phyloP scores from a whole-genome alignment of 768 basidiomycete species.

The Exidia glandulosa region DNA sequence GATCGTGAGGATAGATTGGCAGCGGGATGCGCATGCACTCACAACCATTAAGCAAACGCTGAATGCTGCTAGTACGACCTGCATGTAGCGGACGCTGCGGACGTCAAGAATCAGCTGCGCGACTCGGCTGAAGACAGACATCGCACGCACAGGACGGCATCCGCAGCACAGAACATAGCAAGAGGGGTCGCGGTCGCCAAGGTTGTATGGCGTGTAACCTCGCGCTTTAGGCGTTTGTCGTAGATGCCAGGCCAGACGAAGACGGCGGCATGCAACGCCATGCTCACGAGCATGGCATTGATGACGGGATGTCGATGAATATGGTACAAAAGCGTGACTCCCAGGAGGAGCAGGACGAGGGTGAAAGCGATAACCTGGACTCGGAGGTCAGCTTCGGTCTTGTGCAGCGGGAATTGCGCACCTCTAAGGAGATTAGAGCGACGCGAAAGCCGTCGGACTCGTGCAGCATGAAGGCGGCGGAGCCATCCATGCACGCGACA shows the following conservation, averaged over 20 bases:
- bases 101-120: not conserved
- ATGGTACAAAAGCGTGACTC: not conserved
- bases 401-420: not conserved
- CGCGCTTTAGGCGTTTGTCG: not conserved
- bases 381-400: not conserved
- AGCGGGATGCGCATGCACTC: not conserved
- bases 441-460: not conserved
- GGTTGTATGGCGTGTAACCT: not conserved
- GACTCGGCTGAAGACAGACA: not conserved
- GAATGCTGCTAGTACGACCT: not conserved
- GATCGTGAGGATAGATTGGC: not conserved
- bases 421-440: not conserved
- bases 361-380: not conserved
- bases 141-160: not conserved
- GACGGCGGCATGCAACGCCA: not conserved
- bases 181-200: not conserved
- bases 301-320: not conserved
- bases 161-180: not conserved
- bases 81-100: not conserved
- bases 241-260: not conserved
- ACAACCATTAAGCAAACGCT: not conserved
- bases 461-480: not conserved
- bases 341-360: not conserved
- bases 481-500: not conserved
- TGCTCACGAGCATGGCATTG: not conserved